phyloP scores from a whole-genome alignment of 2,329 filamentous ascomycete species.

The Aspergillus pseudotamarii region DNA sequence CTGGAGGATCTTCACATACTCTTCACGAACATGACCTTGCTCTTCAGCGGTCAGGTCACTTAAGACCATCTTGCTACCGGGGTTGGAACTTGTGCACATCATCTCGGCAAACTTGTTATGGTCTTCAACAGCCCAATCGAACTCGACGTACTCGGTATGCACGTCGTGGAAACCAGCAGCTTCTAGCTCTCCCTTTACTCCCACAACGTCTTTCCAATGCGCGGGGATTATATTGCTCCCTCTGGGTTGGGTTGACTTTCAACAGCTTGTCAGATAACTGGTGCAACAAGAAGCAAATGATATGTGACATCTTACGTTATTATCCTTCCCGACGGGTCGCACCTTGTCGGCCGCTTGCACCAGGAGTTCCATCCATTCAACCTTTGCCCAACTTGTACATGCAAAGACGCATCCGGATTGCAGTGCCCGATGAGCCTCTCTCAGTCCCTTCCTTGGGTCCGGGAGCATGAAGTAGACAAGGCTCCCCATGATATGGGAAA shows the following conservation, averaged over 20 bases:
- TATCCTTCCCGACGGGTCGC: not conserved
- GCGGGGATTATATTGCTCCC: not conserved
- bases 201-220: not conserved
- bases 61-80: not conserved
- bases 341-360: not conserved
- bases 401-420: not conserved
- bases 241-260: no score
- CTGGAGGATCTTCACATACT: not conserved
- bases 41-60: not conserved
- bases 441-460: not conserved
- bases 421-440: not conserved
- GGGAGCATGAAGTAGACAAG: conserved; percentile 2
- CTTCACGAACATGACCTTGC: not conserved
- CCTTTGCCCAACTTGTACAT: not conserved
- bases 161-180: not conserved
- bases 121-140: not conserved
- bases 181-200: not conserved
- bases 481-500: not conserved
- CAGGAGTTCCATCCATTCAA: not conserved
- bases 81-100: not conserved
- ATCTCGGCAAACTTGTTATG: not conserved
- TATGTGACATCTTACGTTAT: not conserved
- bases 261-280: rapidly evolving
- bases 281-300: not conserved
- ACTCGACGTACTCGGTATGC: not conserved